Conservation (phyloP, 306 rosid species). For the Trichosanthes cucumerina region DNA sequence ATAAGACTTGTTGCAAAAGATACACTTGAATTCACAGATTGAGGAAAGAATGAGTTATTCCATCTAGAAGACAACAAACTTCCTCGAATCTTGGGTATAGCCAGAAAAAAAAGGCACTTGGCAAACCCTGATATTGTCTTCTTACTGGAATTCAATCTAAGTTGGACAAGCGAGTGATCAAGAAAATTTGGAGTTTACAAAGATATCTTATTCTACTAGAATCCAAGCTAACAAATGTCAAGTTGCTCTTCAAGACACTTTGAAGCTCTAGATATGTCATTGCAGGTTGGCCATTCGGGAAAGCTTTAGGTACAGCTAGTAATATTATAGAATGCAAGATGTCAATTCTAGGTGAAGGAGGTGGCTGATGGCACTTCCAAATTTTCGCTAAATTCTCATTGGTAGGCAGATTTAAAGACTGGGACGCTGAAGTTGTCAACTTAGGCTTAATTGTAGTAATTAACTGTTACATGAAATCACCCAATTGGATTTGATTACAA, state of each 20-base stretch:
- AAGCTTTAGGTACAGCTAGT: not conserved
- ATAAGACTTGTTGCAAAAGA: not conserved
- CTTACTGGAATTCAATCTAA: not conserved
- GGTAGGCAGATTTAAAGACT: not conserved
- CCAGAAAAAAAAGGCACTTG: not conserved
- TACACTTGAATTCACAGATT: conserved; percentile 3
- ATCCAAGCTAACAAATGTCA: not conserved
- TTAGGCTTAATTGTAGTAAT: not conserved
- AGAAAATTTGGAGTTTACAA: not conserved
- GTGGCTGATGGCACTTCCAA: not conserved
- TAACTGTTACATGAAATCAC: not conserved
- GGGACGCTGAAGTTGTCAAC: not conserved
- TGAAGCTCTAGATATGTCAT: not conserved
- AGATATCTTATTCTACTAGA: not conserved
- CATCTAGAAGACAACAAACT: not conserved
- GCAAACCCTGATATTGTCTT: not conserved
- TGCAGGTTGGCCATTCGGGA: not conserved
- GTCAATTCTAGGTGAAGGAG: not conserved
- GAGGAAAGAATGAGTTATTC: not conserved
- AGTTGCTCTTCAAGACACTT: not conserved
- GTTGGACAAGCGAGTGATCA: not conserved
- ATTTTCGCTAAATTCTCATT: not conserved
- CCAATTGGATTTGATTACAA: not conserved
- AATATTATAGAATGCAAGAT: not conserved
- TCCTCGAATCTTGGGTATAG: not conserved